Base-by-base conservation (phyloP, 2,329 filamentous ascomycete species). In the Ophiosphaerella herpotricha region DNA sequence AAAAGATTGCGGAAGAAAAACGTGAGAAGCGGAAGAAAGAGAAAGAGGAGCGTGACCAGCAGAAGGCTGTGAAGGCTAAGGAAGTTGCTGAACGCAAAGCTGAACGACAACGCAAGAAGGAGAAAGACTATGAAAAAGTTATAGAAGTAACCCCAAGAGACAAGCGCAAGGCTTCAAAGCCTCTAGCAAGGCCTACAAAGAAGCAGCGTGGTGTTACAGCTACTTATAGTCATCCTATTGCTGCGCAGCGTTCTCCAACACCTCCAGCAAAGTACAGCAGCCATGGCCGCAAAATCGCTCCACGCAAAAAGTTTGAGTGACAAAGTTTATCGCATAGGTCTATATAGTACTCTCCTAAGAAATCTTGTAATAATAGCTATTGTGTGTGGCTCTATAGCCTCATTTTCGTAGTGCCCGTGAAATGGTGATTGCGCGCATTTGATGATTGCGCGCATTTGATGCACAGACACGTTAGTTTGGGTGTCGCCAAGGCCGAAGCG, bases 1-100 rank as follows among this genome's bases (percentile, higher is more conserved):
- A 29, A n/a, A 26, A 11, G 24, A 40, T 26, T 36, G 37, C 39
- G 36, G 35, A 41, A 37, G 37, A 40, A 41, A 37, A 40, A 24
- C 5, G 44, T 33, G 41, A 34, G 26, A 5, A 26, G 33, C 29
- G 32, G 23, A 23, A 23, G 16, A 23, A 21, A 26, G 33, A 44
- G 7, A 7, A 37, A 16, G 42, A 44, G 32, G 42, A 18, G 5
- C 34, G 9, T 40, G 44, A 34, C 36, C 29, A 13, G 16, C 3
- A 40, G 6, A 45, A 39, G 6, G 43, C 43, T n/a, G 26, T 18
- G 43, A 46, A 46, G 44, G 44, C 29, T 29, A 23, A 16, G 26
- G 36, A 46, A 26, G 44, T 18, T 14, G 46, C 39, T 23, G 39
- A 43, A 42, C 46, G 39, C 39, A 43, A 38, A 24, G 46, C 46